These are phyloP conservation scores for Fusarium anguioides DNA, from an alignment of 2,329 filamentous ascomycete genomes.

Conservation along the genomic window DNA sequence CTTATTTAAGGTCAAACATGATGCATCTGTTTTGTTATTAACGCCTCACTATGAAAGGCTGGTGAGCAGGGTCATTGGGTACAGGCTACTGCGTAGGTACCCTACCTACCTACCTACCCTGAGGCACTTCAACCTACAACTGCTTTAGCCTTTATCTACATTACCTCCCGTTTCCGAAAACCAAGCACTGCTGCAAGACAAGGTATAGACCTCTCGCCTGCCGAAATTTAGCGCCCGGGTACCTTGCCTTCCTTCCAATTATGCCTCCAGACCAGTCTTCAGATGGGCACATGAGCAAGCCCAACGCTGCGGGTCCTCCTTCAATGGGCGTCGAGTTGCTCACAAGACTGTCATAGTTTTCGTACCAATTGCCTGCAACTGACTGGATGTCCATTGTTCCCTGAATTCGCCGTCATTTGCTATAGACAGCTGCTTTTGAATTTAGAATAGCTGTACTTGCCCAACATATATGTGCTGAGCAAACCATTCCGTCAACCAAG, in stretches of 20 bases:
- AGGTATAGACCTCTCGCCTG: conserved; percentile 23
- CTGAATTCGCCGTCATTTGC: conserved; percentile 1
- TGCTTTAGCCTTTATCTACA: too few relatives aligned
- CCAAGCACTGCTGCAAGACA: conserved; percentile 11
- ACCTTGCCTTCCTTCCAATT: conserved; percentile 21
- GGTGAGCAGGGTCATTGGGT: neutral
- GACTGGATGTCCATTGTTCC: neutral
- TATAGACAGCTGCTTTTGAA: neutral
- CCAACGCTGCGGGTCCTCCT: conserved; percentile 53
- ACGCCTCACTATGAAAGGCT: neutral
- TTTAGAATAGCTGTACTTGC: neutral
- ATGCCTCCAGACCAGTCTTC: conserved; percentile 50
- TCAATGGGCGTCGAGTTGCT: conserved; percentile 35
- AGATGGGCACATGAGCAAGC: conserved; percentile 62
- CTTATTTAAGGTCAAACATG: conserved; percentile 6
- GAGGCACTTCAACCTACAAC: too few relatives aligned
- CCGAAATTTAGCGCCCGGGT: conserved; percentile 22
- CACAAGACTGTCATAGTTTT: conserved; percentile 35
- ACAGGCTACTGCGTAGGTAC: conserved; percentile 7
- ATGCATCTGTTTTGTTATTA: neutral
- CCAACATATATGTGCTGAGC: neutral
- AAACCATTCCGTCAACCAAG: neutral
- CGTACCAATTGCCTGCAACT: conserved; percentile 22
- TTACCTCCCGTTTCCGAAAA: too few relatives aligned
- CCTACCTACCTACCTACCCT: conserved; percentile 8